Conservation (phyloP, 2,329 filamentous ascomycete genomes). For the Cytospora paraplurivora region DNA sequence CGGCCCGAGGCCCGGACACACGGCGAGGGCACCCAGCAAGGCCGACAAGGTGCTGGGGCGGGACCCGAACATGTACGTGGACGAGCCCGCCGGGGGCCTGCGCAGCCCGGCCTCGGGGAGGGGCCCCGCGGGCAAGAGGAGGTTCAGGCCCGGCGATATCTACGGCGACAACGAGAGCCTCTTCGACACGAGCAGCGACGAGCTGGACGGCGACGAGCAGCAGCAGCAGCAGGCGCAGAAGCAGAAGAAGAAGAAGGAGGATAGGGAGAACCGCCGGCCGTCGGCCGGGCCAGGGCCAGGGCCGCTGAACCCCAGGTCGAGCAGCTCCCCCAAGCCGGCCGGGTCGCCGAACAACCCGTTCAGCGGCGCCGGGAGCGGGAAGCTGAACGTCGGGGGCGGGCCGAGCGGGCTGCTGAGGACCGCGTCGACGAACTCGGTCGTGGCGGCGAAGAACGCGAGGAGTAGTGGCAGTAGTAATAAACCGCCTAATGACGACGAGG, state of each 20-base stretch:
- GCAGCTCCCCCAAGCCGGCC: conserved; percentile 36
- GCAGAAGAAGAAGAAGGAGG: conserved; percentile 38
- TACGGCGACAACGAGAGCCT: conserved; percentile 39
- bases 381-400: conserved; percentile 36
- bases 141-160: conserved; percentile 36
- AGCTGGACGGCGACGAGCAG: conserved; percentile 41
- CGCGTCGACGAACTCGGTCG: conserved; percentile 31
- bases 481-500: conserved; percentile 34
- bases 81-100: too few relatives aligned
- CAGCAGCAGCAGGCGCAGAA: conserved; percentile 36
- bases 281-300: conserved; percentile 32
- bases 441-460: conserved; percentile 30
- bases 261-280: conserved; percentile 38
- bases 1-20: conserved; percentile 24
- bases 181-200: conserved; percentile 35
- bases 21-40: conserved; percentile 52
- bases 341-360: conserved; percentile 45
- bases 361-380: conserved; percentile 43
- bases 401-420: conserved; percentile 48
- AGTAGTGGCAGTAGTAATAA: conserved; percentile 26
- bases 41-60: conserved; percentile 61
- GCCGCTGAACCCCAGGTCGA: conserved; percentile 46
- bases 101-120: conserved; percentile 48
- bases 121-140: conserved; percentile 45
- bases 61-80: conserved; percentile 57